Conservation (phyloP, 257 asterid species). For the Verbena officinalis region DNA sequence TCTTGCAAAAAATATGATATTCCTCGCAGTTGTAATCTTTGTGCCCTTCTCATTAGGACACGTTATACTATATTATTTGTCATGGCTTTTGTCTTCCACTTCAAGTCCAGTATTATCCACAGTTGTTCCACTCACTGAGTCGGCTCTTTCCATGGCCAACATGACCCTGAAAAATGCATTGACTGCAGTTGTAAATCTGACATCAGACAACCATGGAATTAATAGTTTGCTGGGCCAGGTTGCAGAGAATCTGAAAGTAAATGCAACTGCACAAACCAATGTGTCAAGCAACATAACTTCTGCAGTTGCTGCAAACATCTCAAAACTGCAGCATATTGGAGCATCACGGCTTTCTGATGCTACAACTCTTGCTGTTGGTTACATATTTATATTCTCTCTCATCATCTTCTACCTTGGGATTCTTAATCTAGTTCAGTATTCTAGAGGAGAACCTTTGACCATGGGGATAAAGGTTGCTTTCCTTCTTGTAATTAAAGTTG, state of each 20-base stretch:
- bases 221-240: conserved; percentile 66
- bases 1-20: conserved; percentile 98
- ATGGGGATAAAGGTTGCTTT: conserved; percentile 97
- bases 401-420: conserved; percentile 80
- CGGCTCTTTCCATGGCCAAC: conserved; percentile 87
- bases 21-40: conserved; percentile 87
- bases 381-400: conserved; percentile 77
- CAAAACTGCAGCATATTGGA: conserved; percentile 64
- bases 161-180: conserved; percentile 70
- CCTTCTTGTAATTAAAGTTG: conserved; percentile 96
- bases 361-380: conserved; percentile 98
- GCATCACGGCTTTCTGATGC: conserved; percentile 89
- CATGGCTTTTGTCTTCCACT: conserved; percentile 85
- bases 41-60: conserved; percentile 92
- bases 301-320: conserved; percentile 56
- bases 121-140: conserved; percentile 80
- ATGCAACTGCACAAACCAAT: conserved; percentile 61
- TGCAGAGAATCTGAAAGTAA: conserved; percentile 59
- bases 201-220: conserved; percentile 66
- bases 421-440: conserved; percentile 76
- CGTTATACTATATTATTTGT: conserved; percentile 57
- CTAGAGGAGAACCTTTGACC: conserved; percentile 93
- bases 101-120: conserved; percentile 79
- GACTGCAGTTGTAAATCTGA: conserved; percentile 78
- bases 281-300: conserved; percentile 60